Base-by-base conservation (phyloP, 352 stramenopile genomes). In the Phytophthora ramorum region DNA sequence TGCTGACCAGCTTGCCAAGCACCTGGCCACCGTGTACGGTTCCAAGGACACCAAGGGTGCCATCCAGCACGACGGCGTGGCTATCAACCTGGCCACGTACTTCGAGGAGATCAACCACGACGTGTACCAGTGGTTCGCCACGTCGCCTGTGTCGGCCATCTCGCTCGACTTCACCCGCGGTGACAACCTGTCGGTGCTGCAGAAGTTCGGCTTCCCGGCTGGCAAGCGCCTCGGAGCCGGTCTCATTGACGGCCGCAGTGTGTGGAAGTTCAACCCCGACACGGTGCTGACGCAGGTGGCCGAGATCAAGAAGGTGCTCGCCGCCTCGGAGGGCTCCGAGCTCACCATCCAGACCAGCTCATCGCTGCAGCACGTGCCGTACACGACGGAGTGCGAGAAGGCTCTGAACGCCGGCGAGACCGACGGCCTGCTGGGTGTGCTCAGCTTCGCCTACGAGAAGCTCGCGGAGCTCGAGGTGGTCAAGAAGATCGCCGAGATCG, bases 381-480 rank as follows among this genome's bases (percentile, higher is more conserved):
- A 96, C 82, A 92, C 86, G 65, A 90, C 86, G 0, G 76, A 90
- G 65, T 89, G 79, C 58, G 86, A 97, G 69, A 51, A 79, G 5
- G 78, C 84, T 4, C 52, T 91, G 51, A 91, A 97, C 64, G 78
- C 65, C 7, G 76, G 74, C 32, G 87, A 92, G 70, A 90, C 87
- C 1, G 80, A 90, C 19, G 83, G 82, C 37, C 79, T 97, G 8
- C 74, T 85, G 5, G 80, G 81, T 34, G 86, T 94, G 46, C 75
- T 97, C 7, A 90, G 89, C 55, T 98, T 97, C 62, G 89, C 90
- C 1, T 95, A 94, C 71, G 87, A 98, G 73, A 98, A 98, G 75
- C 77, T 98, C 0, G 75, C 67, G 9, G 92, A 98, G 76, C 72
- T 98, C 12, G 79, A 88, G 51, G 68, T 94, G n/a, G 73, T 96